Evolutionary conservation across 1,284 basidiomycete genomes (phyloP), one percentile per base, ranked within the genome.

Genomic region (Coniferiporia sulphurascens): DNA sequence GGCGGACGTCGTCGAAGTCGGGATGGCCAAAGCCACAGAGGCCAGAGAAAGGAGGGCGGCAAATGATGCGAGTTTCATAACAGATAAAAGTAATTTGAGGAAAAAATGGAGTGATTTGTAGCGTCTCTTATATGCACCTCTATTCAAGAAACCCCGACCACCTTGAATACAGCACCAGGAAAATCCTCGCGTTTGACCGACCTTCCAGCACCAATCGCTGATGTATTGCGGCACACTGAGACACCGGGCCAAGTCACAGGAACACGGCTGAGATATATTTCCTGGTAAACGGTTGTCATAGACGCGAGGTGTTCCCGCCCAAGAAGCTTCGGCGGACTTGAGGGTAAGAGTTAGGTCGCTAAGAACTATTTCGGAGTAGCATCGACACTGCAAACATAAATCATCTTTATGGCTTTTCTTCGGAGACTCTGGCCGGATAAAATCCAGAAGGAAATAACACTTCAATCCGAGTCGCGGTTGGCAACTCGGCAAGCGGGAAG

Each of bases 1-100:
- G 15, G 74, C 77, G 32, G 74, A 71, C 1, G 72, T 63, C 3
- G 79, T 80, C 13, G 74, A 72, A 3, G 76, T 75, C 19, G 72
- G 58, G 4, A 73, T 64, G 17, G 71, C 60, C 13, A 34, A 41
- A 6, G 41, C 55, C 8, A 57, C 27, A 48, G 55, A 61, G 8
- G 36, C 55, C 7, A 44, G 22, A 27, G 51, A 52, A 17, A 61
- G n/a, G n/a, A 58, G 12, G n/a, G 50, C 19, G 15, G 49, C 19
- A 22, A 44, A 0, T 8, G 55, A 35, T 43, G 17, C 34, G 50
- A 48, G 38, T 27, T 49, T 61, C 60, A 61, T 61, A n/a, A 34
- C 35, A 36, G 22, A 51, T 6, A 34, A 13, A 34, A 13, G 15
- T 5, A 43, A 38, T 13, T 15, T 46, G 27, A 21, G 22, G 22